These are phyloP conservation scores for Acer negundo DNA, from an alignment of 345 rosid genomes.

Conservation along the genomic window DNA sequence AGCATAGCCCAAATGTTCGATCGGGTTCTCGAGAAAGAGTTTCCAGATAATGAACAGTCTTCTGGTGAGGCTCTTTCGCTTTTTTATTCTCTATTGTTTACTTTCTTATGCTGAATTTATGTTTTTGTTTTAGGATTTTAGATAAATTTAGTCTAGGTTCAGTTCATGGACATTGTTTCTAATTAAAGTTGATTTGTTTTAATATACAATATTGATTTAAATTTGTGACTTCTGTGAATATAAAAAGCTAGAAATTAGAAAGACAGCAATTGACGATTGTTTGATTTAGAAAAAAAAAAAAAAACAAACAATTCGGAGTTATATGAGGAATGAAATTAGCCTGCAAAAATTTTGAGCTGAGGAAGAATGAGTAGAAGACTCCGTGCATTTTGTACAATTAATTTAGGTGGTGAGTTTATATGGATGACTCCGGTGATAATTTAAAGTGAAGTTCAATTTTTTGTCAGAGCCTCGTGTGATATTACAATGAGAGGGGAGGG, in stretches of 20 bases:
- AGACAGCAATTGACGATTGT: background rate
- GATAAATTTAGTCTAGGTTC: background rate
- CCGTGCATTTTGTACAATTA: background rate
- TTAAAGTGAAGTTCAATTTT: background rate
- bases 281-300: background rate
- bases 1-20: conserved; percentile 95
- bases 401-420: background rate
- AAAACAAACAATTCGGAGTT: background rate
- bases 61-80: conserved; percentile 57
- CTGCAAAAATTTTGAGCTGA: background rate
- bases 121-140: background rate
- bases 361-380: background rate
- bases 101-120: background rate
- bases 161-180: background rate
- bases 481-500: too few species aligned
- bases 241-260: background rate
- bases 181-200: background rate
- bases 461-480: too few species aligned
- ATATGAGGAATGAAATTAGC: background rate
- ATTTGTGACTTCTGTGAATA: background rate
- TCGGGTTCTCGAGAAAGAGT: conserved; percentile 90
- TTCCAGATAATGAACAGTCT: conserved; percentile 86
- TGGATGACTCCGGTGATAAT: background rate
- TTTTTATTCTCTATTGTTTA: background rate
- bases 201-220: background rate